A percentile compares a stretch with the other conserved stretches of the same genome.
These are phyloP conservation scores for Wallacemonas rigidus DNA, from an alignment of 208 protist genomes.

Conservation along the genomic window DNA sequence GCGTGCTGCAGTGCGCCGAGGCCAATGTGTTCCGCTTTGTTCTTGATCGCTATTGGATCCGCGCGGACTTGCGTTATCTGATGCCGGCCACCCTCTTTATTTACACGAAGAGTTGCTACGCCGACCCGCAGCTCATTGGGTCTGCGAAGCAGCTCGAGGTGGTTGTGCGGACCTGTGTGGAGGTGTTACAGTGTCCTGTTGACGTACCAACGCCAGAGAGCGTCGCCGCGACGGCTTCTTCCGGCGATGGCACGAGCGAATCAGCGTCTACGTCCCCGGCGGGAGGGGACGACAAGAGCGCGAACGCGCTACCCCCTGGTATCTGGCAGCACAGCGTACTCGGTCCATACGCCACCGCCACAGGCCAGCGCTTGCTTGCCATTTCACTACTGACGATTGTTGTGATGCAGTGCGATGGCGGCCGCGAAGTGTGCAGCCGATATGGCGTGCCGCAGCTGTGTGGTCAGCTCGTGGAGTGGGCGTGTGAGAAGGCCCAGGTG, in stretches of 20 bases:
- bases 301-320: conserved; percentile 23
- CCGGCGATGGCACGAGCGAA: neutral
- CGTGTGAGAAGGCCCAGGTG: conserved; percentile 22
- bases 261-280: neutral
- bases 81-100: conserved; percentile 87
- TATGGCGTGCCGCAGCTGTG: conserved; percentile 58
- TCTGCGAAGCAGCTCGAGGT: conserved; percentile 44
- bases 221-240: neutral
- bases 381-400: conserved; percentile 66
- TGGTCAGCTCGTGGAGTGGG: conserved; percentile 59
- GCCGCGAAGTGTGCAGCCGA: conserved; percentile 47
- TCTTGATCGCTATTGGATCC: conserved; percentile 75
- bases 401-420: conserved; percentile 51
- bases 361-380: conserved; percentile 71
- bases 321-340: conserved; percentile 77
- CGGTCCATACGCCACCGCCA: conserved; percentile 49
- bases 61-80: conserved; percentile 69
- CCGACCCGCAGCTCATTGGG: conserved; percentile 72
- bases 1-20: conserved; percentile 78
- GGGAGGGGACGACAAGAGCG: neutral
- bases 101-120: conserved; percentile 83
- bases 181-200: conserved; percentile 63
- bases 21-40: conserved; percentile 79
- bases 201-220: conserved; percentile 23
- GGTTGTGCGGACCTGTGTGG: conserved; percentile 53